phyloP scores from a whole-genome alignment of 768 basidiomycete species.

The Boletus vermiculosoides region DNA sequence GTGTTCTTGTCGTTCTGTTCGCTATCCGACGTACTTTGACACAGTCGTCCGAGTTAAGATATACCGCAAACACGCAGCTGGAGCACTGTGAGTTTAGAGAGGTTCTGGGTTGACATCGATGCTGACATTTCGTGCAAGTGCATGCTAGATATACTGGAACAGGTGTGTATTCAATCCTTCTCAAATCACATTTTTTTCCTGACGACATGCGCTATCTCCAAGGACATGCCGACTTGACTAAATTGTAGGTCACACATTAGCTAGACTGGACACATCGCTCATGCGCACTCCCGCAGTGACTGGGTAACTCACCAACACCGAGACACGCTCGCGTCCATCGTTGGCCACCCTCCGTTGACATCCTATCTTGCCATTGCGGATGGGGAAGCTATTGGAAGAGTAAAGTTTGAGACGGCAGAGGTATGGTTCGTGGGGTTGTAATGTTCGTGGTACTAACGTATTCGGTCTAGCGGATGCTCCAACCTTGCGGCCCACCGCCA shows the following conservation, averaged over 20 bases:
- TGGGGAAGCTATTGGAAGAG: constrained; percentile 85
- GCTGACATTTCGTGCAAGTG: constrained; percentile 47
- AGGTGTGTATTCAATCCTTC: constrained; percentile 47
- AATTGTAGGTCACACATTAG: constrained; percentile 68
- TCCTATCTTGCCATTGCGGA: constrained; percentile 93
- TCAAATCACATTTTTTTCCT: constrained; percentile 2
- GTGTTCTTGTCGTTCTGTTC: neutral
- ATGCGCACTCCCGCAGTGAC: constrained; percentile 56
- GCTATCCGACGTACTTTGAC: constrained; percentile 1
- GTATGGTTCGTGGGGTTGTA: constrained; percentile 39
- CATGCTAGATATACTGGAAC: constrained; percentile 97
- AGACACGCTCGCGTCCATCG: constrained; percentile 90
- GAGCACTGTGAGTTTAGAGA: constrained; percentile 73
- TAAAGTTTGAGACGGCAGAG: constrained; percentile 95
- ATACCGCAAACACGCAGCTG: constrained; percentile 94
- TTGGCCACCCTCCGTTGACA: constrained; percentile 83
- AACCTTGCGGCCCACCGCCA: constrained; percentile 91
- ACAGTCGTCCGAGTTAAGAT: constrained; percentile 88
- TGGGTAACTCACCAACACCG: constrained; percentile 98
- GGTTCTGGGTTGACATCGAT: neutral
- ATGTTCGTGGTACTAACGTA: constrained; percentile 24
- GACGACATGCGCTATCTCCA: constrained; percentile 4
- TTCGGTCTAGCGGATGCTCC: constrained; percentile 74
- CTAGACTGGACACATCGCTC: neutral
- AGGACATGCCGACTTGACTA: constrained; percentile 96